Base-by-base conservation (phyloP, 2,329 filamentous ascomycete species). In the Clarireedia monteithiana region DNA sequence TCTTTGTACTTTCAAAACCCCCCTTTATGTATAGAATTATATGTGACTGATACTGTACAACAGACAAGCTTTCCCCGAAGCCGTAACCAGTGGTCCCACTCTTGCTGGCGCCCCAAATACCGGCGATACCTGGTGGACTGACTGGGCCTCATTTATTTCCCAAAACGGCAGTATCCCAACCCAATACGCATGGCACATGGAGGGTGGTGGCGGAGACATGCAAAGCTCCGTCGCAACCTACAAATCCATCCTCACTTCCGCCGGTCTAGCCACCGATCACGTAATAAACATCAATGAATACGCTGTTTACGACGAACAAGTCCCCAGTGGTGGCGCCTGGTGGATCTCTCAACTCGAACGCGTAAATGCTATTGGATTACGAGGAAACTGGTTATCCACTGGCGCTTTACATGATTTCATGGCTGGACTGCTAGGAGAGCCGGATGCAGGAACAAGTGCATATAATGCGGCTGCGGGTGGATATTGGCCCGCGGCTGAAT, bases 151-250 rank as follows among this genome's bases (percentile, higher is more conserved):
- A 64, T 76, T 20, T 64, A 66, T 4, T 57, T 30, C 39, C 14
- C 15, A 56, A 15, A 73, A 76, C 57, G 58, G 68, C 5, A 69
- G 65, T 15, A 62, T 74, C 27, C 75, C 75, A 0, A 72, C 76
- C 34, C 71, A 74, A 55, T 77, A 74, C 58, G 63, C 70, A 17
- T 77, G 71, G 68, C 76, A 78, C 57, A 64, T 74, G 50, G 71
- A 75, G 60, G 68, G 68, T 2, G 65, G 52, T 5, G 24, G 14
- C 40, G 45, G 23, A 14, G 30, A 59, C 10, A 58, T 58, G 50
- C 46, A 42, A 24, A 39, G 34, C 12, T 14, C 54, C 9, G 54
- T 61, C 6, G 60, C 60, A 6, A 66, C 72, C 53, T 64, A 71
- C 3, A 40, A 59, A 10, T 24, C 56, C 3, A 54, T 72, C 1